Conservation (phyloP, 495 filamentous ascomycete genomes). For the Penicillium fimorum region DNA sequence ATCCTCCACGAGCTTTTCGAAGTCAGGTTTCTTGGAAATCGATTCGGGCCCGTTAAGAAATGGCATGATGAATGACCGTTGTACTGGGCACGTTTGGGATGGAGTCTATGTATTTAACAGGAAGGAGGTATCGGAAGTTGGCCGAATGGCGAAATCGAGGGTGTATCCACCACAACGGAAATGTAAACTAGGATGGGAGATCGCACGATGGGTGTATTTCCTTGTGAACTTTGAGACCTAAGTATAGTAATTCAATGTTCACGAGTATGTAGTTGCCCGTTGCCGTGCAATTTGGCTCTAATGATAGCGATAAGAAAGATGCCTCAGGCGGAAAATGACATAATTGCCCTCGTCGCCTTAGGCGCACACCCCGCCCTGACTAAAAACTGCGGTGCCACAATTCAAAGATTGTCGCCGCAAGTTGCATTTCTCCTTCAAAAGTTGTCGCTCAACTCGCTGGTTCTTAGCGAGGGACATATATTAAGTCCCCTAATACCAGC, state of each 20-base stretch:
- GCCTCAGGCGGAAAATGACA: constrained; percentile 24
- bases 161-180: background rate
- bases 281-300: background rate
- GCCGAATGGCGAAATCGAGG: constrained; percentile 7
- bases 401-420: constrained; percentile 35
- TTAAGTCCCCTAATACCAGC: constrained; percentile 3
- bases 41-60: constrained; percentile 26
- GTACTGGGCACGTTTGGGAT: background rate
- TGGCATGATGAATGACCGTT: constrained; percentile 32
- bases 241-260: background rate
- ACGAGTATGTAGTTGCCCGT: background rate
- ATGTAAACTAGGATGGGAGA: background rate
- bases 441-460: constrained; percentile 11
- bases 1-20: constrained; percentile 70
- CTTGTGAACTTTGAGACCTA: background rate
- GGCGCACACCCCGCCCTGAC: constrained; percentile 33
- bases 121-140: constrained; percentile 20
- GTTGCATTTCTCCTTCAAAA: constrained; percentile 15
- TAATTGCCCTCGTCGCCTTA: constrained; percentile 27
- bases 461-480: constrained; percentile 15
- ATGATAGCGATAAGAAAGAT: constrained; percentile 26
- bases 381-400: constrained; percentile 32
- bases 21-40: constrained; percentile 35
- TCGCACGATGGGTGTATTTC: background rate
- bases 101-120: background rate